Base-by-base conservation (phyloP, 768 basidiomycete genomes). In the Russula dissimulans region DNA sequence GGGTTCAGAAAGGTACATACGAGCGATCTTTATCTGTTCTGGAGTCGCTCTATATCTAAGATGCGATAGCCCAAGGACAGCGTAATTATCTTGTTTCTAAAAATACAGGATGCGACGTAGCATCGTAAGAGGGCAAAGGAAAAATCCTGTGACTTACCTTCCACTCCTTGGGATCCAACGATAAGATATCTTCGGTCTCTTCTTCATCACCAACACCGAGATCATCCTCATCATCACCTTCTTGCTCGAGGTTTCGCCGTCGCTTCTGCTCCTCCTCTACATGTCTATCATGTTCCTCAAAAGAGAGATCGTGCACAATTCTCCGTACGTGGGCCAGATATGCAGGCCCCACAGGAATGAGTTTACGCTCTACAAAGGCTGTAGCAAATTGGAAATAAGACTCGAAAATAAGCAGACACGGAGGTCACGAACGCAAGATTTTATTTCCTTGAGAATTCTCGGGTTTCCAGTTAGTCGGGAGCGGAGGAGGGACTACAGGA, bases 61-160 rank as follows among this genome's bases (percentile, higher is more conserved):
- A 69, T 87, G 86, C 42, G 93, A 94, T 9, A 99, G 82, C 65
- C 97, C 97, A 55, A 99, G 86, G 43, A 99, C 92, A 57, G 90
- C 90, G 70, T 99, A 99, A 71, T 97, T 91, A 71, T 99, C 95
- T 82, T 98, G 97, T 84, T 95, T 94, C 89, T 94, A 67, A 22
- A n/a, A 22, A 9, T 22, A 39, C 29, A 34, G 22, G 52, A 38
- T 53, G 57, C 39, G 41, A 38, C 43, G n/a, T 55, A n/a, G 44
- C 12, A 41, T 12, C 44, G 11, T 9, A 42, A 22, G 7, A 26
- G 32, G 12, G 10, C 9, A 47, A 7, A 26, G 42, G 34, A 39
- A 22, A 42, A 38, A 57, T n/a, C 18, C 29, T 26, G 36, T 22
- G 39, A 47, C 76, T 44, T 64, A 89, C 91, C 82, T 98, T 99